These are phyloP conservation scores for Fonsecaea multimorphosa DNA, from an alignment of 2,329 filamentous ascomycete genomes.

Conservation along the genomic window DNA sequence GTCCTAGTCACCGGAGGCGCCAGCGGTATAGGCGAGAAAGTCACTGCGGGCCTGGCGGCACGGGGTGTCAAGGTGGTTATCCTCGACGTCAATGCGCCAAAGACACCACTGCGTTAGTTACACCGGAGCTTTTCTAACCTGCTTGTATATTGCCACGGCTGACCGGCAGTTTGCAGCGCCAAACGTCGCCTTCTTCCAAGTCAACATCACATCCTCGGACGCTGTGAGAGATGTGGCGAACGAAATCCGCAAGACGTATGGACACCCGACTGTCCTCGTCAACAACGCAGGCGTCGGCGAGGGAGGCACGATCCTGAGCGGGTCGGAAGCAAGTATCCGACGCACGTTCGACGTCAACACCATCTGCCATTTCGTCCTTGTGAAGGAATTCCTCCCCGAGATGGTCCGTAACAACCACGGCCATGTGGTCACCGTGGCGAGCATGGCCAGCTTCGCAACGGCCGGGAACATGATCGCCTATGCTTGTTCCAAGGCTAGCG, in stretches of 20 bases:
- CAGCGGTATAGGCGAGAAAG: constrained; percentile 5
- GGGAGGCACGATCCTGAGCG: constrained; percentile 54
- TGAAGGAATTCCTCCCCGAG: constrained; percentile 68
- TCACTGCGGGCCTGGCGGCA: neutral
- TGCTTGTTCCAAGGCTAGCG: constrained; percentile 68
- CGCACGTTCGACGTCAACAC: constrained; percentile 73
- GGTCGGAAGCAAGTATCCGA: constrained; percentile 47
- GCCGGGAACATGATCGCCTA: constrained; percentile 72
- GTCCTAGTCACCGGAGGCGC: constrained; percentile 10
- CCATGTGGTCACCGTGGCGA: constrained; percentile 73
- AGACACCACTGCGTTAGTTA: constrained; percentile 63
- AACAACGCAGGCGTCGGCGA: constrained; percentile 60
- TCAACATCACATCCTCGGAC: neutral
- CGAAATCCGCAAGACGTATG: constrained; percentile 48
- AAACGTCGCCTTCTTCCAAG: constrained; percentile 4
- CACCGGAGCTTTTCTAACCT: constrained; percentile 43
- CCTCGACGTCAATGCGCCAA: constrained; percentile 67
- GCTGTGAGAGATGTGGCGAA: neutral
- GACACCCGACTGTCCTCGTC: constrained; percentile 52
- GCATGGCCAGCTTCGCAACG: constrained; percentile 64
- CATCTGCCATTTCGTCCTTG: constrained; percentile 68
- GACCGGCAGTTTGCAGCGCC: constrained; percentile 43
- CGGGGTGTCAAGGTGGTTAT: constrained; percentile 70
- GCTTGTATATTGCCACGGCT: constrained; percentile 63
- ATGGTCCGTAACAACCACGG: constrained; percentile 71